These are phyloP conservation scores for Scorias spongiosa DNA, from an alignment of 2,329 filamentous ascomycete species.

Conservation along the genomic window DNA sequence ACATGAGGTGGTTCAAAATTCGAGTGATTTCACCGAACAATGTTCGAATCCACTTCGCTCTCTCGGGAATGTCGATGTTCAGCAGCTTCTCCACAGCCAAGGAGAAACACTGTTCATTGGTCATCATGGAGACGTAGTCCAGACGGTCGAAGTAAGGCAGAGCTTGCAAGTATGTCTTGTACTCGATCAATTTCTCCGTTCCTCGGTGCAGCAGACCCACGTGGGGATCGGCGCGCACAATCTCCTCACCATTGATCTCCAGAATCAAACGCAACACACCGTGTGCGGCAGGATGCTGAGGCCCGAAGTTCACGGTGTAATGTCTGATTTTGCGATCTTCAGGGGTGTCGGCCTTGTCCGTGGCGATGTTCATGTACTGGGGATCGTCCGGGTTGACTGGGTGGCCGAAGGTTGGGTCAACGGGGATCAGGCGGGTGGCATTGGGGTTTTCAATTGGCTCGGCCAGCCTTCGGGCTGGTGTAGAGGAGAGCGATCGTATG, in stretches of 20 bases:
- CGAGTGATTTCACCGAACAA: constrained; percentile 91
- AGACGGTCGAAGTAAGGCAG: constrained; percentile 97
- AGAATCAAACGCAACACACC: constrained; percentile 95
- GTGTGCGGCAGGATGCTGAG: constrained; percentile 96
- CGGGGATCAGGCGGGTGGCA: constrained; percentile 49
- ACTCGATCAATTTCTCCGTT: constrained; percentile 99
- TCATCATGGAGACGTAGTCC: constrained; percentile 99
- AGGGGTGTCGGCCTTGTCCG: constrained; percentile 30
- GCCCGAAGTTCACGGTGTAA: constrained; percentile 99
- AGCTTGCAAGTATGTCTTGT: constrained; percentile 97
- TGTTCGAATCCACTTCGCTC: constrained; percentile 94
- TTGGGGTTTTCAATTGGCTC: constrained; percentile 33
- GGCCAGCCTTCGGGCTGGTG: constrained; percentile 47
- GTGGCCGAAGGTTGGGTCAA: constrained; percentile 47
- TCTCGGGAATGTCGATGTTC: constrained; percentile 87
- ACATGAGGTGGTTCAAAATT: constrained; percentile 95
- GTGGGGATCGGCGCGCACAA: constrained; percentile 89
- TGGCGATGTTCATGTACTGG: constrained; percentile 27
- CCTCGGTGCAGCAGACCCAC: constrained; percentile 91
- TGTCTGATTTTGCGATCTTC: constrained; percentile 79
- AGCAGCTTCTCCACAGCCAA: constrained; percentile 95
- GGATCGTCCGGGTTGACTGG: constrained; percentile 31
- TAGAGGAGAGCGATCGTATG: constrained; percentile 51
- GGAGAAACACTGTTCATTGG: constrained; percentile 95
- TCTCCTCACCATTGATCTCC: constrained; percentile 95